phyloP scores from a whole-genome alignment of 1,284 basidiomycete species.

The Ustanciosporium gigantosporum region DNA sequence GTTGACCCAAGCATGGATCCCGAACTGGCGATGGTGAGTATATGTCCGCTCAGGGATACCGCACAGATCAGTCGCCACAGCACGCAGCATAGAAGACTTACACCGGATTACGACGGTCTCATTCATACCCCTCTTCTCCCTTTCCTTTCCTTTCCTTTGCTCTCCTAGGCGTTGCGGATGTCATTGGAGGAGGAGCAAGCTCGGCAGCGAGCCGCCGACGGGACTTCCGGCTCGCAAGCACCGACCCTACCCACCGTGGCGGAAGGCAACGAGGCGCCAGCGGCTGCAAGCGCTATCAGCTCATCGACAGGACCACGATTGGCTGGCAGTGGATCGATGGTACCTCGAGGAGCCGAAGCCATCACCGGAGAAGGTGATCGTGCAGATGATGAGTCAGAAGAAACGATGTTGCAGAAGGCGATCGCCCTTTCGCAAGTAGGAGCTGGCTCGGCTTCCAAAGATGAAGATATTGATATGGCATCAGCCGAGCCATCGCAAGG shows the following conservation, averaged over 20 bases:
- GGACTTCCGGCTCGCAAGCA: slow-evolving; percentile 25
- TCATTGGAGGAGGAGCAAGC: slow-evolving; percentile 96
- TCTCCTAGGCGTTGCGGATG: slow-evolving; percentile 84
- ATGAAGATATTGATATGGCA: slow-evolving; percentile 51
- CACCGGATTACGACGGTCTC: too few species aligned
- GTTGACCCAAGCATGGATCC: slow-evolving; percentile 94
- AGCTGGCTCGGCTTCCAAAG: slow-evolving; percentile 11
- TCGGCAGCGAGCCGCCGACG: slow-evolving; percentile 66
- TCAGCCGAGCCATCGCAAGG: slow-evolving; percentile 24
- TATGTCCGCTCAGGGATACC: too few species aligned
- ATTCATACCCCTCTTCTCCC: not conserved
- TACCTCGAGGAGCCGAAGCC: slow-evolving; percentile 48
- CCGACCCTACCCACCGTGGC: slow-evolving; percentile 37
- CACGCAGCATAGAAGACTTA: too few species aligned
- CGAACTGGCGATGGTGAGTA: slow-evolving; percentile 87
- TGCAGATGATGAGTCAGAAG: slow-evolving; percentile 48
- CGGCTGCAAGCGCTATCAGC: slow-evolving; percentile 11
- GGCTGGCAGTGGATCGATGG: slow-evolving; percentile 49
- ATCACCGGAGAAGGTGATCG: slow-evolving; percentile 47
- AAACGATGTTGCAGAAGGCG: slow-evolving; percentile 53
- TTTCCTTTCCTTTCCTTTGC: not conserved
- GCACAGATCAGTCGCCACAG: too few species aligned
- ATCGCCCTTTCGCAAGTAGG: slow-evolving; percentile 46
- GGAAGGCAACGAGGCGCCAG: slow-evolving; percentile 23
- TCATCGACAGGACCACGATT: slow-evolving; percentile 15